Evolutionary conservation across 768 basidiomycete genomes (phyloP).

Genomic region (Filobasidium wieringae): DNA sequence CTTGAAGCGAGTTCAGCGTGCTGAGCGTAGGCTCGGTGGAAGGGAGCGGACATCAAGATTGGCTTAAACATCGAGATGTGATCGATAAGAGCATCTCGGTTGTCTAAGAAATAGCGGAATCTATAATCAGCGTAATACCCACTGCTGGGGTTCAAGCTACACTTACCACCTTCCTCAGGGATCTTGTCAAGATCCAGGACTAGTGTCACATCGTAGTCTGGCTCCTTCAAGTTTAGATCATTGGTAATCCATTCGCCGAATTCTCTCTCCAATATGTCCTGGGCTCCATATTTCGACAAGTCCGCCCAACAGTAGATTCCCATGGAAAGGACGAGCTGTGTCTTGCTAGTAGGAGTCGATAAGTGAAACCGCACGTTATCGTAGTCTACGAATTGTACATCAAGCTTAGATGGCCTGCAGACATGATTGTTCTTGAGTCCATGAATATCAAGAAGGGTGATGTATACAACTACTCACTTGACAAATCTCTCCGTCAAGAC

Average conservation of each 20-base stretch:
- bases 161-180: slow-evolving; percentile 63
- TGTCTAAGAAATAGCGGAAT: slow-evolving; percentile 46
- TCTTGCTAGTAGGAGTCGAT: slow-evolving; percentile 72
- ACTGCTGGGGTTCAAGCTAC: neutral
- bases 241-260: slow-evolving; percentile 52
- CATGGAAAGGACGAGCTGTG: slow-evolving; percentile 77
- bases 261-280: slow-evolving; percentile 64
- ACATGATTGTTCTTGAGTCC: slow-evolving; percentile 1
- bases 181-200: slow-evolving; percentile 75
- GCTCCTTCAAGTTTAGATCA: slow-evolving; percentile 52
- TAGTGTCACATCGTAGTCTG: slow-evolving; percentile 79
- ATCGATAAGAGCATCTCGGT: slow-evolving; percentile 63
- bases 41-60: slow-evolving; percentile 86
- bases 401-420: slow-evolving; percentile 70
- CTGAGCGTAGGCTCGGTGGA: slow-evolving; percentile 71
- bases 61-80: slow-evolving; percentile 79
- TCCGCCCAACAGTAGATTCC: slow-evolving; percentile 95
- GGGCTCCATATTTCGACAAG: slow-evolving; percentile 72
- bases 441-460: slow-evolving; percentile 13
- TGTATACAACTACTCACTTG: slow-evolving; percentile 50
- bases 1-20: slow-evolving; percentile 65
- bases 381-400: slow-evolving; percentile 95
- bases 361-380: slow-evolving; percentile 92
- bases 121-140: neutral
- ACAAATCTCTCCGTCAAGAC: slow-evolving; percentile 73